Evolutionary conservation across 179 eudicot genomes (phyloP), one percentile per base, ranked within the genome.

Genomic region (Gypsophila paniculata): DNA sequence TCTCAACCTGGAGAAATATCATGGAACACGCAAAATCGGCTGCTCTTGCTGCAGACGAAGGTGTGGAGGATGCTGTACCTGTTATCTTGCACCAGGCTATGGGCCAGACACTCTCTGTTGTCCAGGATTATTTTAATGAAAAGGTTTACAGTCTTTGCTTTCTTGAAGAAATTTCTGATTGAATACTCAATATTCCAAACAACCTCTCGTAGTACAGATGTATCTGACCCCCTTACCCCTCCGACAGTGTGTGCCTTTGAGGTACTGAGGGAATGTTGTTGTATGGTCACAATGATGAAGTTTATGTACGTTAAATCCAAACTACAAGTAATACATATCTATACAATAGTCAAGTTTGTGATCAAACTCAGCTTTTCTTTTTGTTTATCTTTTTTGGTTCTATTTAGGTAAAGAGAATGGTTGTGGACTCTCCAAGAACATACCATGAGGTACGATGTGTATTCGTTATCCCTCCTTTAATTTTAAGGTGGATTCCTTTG

Each of bases 21-120:
- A 73, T 85, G 71, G 99, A 89, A 73, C 90, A 89, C 81, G 99
- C 96, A 74, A 91, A 87, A 85, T 89, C 96, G 78, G 91, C 97
- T 42, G 89, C 93, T 67, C 97, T 93, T 83, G 97, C 98, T 71
- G 97, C 99, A 38, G 96, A 91, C 82, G 99, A 94, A 87, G 92
- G 96, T 52, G 88, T 91, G 52, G 90, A 88, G 71, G 98, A 96
- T 55, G 96, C 97, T 73, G 82, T 88, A 57, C 93, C 93, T 78
- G 87, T 88, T 78, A 75, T 93, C 75, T 80, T 93, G 82, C 96
- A 91, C 70, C 88, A 84, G 78, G 97, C 98, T 39, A 91, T 93
- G 98, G 89, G 89, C 69, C 93, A 91, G 79, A 93, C 98, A 61
- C 87, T 93, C 60, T 86, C 91, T 19, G 87, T 93, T 79, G 98